phyloP scores from a whole-genome alignment of 2,329 filamentous ascomycete genomes.

The Talaromyces funiculosus region DNA sequence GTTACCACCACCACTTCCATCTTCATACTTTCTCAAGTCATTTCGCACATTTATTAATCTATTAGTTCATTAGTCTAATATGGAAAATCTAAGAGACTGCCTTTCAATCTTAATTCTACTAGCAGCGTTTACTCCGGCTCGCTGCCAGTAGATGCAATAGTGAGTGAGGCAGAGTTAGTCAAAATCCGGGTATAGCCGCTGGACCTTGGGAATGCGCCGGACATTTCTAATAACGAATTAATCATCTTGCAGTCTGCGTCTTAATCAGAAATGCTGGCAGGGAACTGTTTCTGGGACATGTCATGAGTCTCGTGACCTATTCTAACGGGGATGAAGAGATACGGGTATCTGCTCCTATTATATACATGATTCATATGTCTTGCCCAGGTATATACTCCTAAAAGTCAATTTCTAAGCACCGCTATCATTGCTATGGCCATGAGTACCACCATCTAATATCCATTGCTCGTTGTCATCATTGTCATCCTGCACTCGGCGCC shows the following conservation, averaged over 20 bases:
- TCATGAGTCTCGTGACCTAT: neutral
- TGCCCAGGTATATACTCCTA: neutral
- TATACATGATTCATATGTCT: neutral
- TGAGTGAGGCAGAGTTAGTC: neutral
- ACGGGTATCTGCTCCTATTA: neutral
- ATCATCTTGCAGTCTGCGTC: neutral
- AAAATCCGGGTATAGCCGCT: neutral
- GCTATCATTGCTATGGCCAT: slow-evolving; percentile 26
- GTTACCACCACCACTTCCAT: neutral
- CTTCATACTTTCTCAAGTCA: neutral
- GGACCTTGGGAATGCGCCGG: neutral
- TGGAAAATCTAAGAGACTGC: no score
- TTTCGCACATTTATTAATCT: no score
- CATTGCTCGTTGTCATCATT: slow-evolving; percentile 45
- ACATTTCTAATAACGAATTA: neutral
- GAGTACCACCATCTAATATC: slow-evolving; percentile 42
- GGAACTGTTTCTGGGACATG: neutral
- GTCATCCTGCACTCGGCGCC: slow-evolving; percentile 44
- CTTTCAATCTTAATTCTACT: neutral
- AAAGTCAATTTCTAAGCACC: neutral
- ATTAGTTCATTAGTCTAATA: no score
- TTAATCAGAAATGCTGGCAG: no score
- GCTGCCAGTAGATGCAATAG: neutral
- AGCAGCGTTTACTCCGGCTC: neutral
- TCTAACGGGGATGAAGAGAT: neutral